Evolutionary conservation across 805 yeast genomes (phyloP).

Genomic region (Cyberlindnera veronae): DNA sequence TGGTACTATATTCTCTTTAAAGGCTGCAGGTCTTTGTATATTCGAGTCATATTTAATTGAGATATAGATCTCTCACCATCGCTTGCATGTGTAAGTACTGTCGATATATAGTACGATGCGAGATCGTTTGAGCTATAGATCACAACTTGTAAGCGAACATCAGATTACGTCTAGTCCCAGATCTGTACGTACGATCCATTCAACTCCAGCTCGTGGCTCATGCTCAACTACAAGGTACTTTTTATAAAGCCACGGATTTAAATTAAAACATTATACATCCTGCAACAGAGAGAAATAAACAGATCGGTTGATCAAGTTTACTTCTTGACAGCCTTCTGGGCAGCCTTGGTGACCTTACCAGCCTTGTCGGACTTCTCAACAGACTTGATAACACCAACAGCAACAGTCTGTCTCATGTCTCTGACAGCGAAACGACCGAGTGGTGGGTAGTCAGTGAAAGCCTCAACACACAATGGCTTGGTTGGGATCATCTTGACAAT

Average conservation of each 20-base stretch:
- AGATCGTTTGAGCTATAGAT: too few relatives aligned
- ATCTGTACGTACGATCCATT: too few relatives aligned
- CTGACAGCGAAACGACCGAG: slow-evolving; percentile 98
- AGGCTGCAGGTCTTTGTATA: too few relatives aligned
- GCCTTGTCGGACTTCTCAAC: slow-evolving; percentile 81
- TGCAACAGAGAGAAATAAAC: slow-evolving; percentile 2
- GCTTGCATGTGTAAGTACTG: too few relatives aligned
- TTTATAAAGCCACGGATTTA: slow-evolving; percentile 4
- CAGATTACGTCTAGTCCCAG: too few relatives aligned
- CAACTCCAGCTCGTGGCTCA: too few relatives aligned
- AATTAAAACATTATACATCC: slow-evolving; percentile 3
- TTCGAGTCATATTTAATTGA: too few relatives aligned
- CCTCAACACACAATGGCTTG: slow-evolving; percentile 96
- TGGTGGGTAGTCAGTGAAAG: slow-evolving; percentile 96
- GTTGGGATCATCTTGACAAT: slow-evolving; percentile 85
- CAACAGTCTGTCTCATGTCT: slow-evolving; percentile 99
- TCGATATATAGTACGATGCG: too few relatives aligned
- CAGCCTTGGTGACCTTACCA: slow-evolving; percentile 97
- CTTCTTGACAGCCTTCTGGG: slow-evolving; percentile 38
- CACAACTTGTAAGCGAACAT: too few relatives aligned
- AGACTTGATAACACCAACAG: slow-evolving; percentile 80
- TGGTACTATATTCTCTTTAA: too few relatives aligned
- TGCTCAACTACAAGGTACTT: background rate
- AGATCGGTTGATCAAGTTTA: slow-evolving; percentile 68
- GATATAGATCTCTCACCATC: too few relatives aligned